Base-by-base conservation (phyloP, 116 monocot species). In the Phalaenopsis hybrid region DNA sequence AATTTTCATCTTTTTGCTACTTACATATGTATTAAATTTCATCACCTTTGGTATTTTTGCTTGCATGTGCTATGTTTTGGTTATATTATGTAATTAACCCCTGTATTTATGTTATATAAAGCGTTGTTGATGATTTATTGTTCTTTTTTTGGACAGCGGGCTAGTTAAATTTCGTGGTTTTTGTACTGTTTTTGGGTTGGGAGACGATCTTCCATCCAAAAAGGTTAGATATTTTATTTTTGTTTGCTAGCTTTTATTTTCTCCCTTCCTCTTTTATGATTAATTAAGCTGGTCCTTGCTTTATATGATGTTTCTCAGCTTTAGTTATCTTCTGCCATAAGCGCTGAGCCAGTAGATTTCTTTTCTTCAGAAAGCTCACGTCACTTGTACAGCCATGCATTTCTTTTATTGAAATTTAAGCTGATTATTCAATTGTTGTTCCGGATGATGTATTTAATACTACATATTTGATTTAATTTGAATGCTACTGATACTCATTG, bases 91-190 rank as follows among this genome's bases (percentile, higher is more conserved):
- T n/a, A 63, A 63, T 63, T n/a, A 15, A 12, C 31, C 37, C 73
- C 8, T 41, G 73, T 37, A 73, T 73, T 73, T 33, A 73, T 73
- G 12, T 37, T 73, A n/a, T 21, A 10, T 73, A 73, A 73, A 73
- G 41, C 13, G 5, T 15, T 16, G 0, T 13, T 73, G 4, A 73
- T 41, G 37, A 37, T 75, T n/a, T 52, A 63, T 75, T 48, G 10
- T 17, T 68, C 21, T 61, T 49, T 75, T n/a, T 52, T 73, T 1
- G 81, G 73, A 49, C 91, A 96, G 96, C 82, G 96, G 92, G 21
- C 80, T 80, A 80, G 94, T 96, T 78, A 25, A 84, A 50, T 57
- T 82, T 48, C 68, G 83, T 68, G 82, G 80, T 59, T 96, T 96
- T 69, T 77, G 80, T 52, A 74, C 77, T 76, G 58, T 77, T 75